These are phyloP conservation scores for Carpinus viminea DNA, from an alignment of 306 rosid genomes.

Conservation along the genomic window DNA sequence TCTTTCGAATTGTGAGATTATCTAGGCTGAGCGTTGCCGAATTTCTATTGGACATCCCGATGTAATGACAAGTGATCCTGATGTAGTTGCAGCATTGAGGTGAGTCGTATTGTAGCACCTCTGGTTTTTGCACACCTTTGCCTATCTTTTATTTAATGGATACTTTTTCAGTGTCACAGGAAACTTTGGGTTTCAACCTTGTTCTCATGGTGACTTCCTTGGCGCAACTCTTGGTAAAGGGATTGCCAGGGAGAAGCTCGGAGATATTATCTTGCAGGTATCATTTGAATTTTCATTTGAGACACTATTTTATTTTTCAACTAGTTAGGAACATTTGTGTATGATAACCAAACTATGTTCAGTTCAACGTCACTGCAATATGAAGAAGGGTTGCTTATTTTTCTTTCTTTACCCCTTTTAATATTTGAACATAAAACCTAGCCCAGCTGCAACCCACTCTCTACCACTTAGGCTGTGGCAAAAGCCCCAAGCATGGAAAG, in stretches of 20 bases:
- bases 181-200: slow-evolving; percentile 78
- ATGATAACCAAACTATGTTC: not conserved
- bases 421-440: not conserved
- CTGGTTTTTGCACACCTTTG: slow-evolving; percentile 9
- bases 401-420: not conserved
- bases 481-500: not conserved
- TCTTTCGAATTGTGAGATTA: slow-evolving; percentile 18
- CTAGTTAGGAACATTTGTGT: slow-evolving; percentile 7
- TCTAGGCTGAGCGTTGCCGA: slow-evolving; percentile 92
- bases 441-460: not conserved
- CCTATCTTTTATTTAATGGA: slow-evolving; percentile 18
- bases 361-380: not conserved
- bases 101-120: slow-evolving; percentile 20
- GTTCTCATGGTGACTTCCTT: slow-evolving; percentile 89
- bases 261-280: slow-evolving; percentile 90
- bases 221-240: slow-evolving; percentile 90
- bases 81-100: slow-evolving; percentile 84
- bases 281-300: slow-evolving; percentile 12
- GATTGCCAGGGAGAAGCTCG: slow-evolving; percentile 77
- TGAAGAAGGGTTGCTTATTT: not conserved
- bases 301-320: not conserved
- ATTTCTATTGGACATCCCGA: slow-evolving; percentile 86
- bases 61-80: slow-evolving; percentile 78
- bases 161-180: slow-evolving; percentile 68
- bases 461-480: not conserved